A percentile compares a stretch with the other conserved stretches of the same genome.
Conservation (phyloP, 306 rosid genomes). For the Vicia sativa region DNA sequence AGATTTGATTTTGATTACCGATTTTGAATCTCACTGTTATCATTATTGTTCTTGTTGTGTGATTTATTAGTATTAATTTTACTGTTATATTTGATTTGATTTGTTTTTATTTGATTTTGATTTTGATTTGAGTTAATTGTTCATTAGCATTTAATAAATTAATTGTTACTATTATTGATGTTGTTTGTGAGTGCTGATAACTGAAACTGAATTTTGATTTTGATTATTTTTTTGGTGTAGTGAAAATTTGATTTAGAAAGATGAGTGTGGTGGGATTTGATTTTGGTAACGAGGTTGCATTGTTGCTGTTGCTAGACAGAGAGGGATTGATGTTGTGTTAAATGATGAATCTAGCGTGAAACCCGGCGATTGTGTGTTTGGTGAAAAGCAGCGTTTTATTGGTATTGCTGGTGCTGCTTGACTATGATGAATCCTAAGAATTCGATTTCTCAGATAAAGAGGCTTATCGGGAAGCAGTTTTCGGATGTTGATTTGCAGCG, state of each 20-base stretch:
- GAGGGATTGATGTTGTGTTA: constrained; percentile 94
- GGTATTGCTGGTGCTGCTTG: constrained; percentile 96
- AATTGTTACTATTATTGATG: not conserved
- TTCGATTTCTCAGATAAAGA: constrained; percentile 79
- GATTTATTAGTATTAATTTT: not conserved
- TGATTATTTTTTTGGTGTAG: not conserved
- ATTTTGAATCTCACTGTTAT: not conserved
- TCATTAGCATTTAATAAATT: not conserved
- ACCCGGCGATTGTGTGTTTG: constrained; percentile 94
- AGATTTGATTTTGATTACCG: not conserved
- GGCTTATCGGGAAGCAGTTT: constrained; percentile 70
- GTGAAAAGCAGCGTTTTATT: constrained; percentile 90
- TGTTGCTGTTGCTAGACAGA: constrained; percentile 92
- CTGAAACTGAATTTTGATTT: not conserved
- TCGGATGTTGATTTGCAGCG: constrained; percentile 79
- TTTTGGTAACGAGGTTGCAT: constrained; percentile 92
- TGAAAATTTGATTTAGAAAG: constrained; percentile 28
- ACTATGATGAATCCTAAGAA: constrained; percentile 94
- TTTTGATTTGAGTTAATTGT: not conserved
- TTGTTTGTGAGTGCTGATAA: not conserved
- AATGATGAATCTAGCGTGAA: constrained; percentile 96
- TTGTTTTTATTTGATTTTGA: not conserved
- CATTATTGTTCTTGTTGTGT: not conserved
- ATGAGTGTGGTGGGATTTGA: constrained; percentile 99
- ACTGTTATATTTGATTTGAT: not conserved